These are phyloP conservation scores for Penicillium janthinellum DNA, from an alignment of 2,329 filamentous ascomycete genomes.

Conservation along the genomic window DNA sequence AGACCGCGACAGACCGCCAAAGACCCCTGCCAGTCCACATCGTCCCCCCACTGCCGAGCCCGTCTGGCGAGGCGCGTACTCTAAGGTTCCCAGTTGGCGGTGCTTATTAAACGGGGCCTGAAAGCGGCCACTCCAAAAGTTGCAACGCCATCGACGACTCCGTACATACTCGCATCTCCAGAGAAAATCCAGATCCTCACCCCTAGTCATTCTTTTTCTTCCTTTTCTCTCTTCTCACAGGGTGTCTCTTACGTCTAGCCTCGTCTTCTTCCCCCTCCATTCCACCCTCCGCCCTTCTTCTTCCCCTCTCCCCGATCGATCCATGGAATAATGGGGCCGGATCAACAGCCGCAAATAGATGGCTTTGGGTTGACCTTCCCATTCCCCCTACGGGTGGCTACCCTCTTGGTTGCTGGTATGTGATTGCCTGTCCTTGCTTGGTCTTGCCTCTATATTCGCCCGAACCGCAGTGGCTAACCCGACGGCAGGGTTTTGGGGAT, in stretches of 20 bases:
- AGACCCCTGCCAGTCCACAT: slow-evolving; percentile 6
- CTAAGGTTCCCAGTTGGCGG: background rate
- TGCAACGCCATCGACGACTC: slow-evolving; percentile 9
- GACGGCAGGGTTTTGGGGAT: slow-evolving; percentile 82
- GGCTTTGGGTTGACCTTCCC: slow-evolving; percentile 84
- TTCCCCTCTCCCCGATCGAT: slow-evolving; percentile 19
- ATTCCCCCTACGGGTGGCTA: slow-evolving; percentile 83
- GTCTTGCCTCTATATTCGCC: background rate
- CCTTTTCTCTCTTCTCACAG: slow-evolving; percentile 24
- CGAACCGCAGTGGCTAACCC: slow-evolving; percentile 7
- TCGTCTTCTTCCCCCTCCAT: slow-evolving; percentile 8
- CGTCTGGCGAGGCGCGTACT: too few relatives aligned
- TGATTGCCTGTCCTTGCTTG: background rate
- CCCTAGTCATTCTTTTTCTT: slow-evolving; percentile 38
- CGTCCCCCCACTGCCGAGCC: background rate
- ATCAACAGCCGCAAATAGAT: slow-evolving; percentile 61
- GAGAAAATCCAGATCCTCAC: slow-evolving; percentile 26
- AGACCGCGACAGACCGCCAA: background rate
- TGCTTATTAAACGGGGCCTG: slow-evolving; percentile 25
- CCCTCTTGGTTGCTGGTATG: slow-evolving; percentile 81
- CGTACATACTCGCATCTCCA: background rate
- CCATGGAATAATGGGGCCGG: slow-evolving; percentile 46
- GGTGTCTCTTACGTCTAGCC: slow-evolving; percentile 13
- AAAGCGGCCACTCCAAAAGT: slow-evolving; percentile 23
- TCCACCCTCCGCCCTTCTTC: slow-evolving; percentile 13